Conservation (phyloP, 2,329 filamentous ascomycete genomes). For the Exophiala phaeomuriformis region DNA sequence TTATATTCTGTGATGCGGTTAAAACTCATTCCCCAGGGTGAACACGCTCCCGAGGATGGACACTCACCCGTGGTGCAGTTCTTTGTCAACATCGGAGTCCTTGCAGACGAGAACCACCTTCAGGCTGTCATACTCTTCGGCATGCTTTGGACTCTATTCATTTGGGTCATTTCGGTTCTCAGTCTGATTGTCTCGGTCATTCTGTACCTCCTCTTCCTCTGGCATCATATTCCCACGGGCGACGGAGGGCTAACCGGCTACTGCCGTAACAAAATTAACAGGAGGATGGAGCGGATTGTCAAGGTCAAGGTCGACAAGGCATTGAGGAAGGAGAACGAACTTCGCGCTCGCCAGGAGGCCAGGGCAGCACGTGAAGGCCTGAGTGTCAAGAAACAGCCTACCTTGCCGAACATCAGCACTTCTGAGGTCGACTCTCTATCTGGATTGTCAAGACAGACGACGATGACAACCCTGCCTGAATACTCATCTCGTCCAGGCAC, state of each 20-base stretch:
- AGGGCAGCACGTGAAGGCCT: slow-evolving; percentile 30
- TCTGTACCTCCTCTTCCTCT: slow-evolving; percentile 82
- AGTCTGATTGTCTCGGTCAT: slow-evolving; percentile 64
- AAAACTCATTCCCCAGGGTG: slow-evolving; percentile 59
- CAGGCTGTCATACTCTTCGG: slow-evolving; percentile 77
- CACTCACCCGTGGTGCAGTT: slow-evolving; percentile 64
- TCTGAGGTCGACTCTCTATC: slow-evolving; percentile 52
- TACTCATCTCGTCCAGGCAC: slow-evolving; percentile 57
- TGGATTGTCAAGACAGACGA: slow-evolving; percentile 53
- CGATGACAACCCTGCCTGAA: slow-evolving; percentile 53
- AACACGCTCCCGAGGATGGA: slow-evolving; percentile 48
- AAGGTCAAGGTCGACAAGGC: slow-evolving; percentile 82
- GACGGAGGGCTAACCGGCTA: slow-evolving; percentile 78
- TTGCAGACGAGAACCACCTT: slow-evolving; percentile 65
- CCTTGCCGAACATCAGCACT: slow-evolving; percentile 53
- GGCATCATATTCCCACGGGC: slow-evolving; percentile 76
- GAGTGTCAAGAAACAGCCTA: slow-evolving; percentile 39
- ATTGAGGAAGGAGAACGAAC: slow-evolving; percentile 63
- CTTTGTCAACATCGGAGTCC: slow-evolving; percentile 68
- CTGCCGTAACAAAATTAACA: slow-evolving; percentile 87
- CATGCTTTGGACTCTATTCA: slow-evolving; percentile 85
- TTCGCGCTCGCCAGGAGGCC: slow-evolving; percentile 48
- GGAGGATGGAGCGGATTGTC: slow-evolving; percentile 75
- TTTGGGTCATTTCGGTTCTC: slow-evolving; percentile 79
- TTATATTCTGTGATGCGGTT: slow-evolving; percentile 74